phyloP scores from a whole-genome alignment of 2,329 filamentous ascomycete species.

The Xylogone sp. region DNA sequence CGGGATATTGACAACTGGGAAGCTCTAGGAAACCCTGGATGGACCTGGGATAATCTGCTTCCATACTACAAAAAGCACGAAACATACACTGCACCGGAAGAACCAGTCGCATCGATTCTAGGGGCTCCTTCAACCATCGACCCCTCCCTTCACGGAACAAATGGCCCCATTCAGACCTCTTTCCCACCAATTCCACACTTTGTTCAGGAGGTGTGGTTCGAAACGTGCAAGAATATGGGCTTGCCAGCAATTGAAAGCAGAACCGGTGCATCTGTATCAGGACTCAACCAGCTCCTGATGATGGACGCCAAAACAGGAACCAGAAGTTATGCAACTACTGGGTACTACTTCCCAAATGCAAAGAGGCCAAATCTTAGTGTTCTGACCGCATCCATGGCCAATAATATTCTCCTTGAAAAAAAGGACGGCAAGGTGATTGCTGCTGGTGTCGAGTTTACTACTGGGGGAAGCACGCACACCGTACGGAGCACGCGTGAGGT shows the following conservation, averaged over 20 bases:
- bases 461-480: slow-evolving; percentile 10
- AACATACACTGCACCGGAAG: slow-evolving; percentile 1
- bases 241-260: slow-evolving; percentile 78
- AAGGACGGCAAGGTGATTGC: slow-evolving; percentile 2
- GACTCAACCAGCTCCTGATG: slow-evolving; percentile 55
- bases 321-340: slow-evolving; percentile 15
- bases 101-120: background rate
- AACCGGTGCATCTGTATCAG: slow-evolving; percentile 65
- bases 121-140: slow-evolving; percentile 1
- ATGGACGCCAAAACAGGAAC: slow-evolving; percentile 9
- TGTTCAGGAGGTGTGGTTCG: background rate
- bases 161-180: slow-evolving; percentile 12
- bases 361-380: slow-evolving; percentile 63
- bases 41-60: slow-evolving; percentile 31
- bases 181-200: slow-evolving; percentile 1
- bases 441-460: slow-evolving; percentile 9
- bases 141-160: slow-evolving; percentile 2
- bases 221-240: background rate
- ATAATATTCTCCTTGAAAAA: slow-evolving; percentile 47
- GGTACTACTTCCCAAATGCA: slow-evolving; percentile 13
- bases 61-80: slow-evolving; percentile 34
- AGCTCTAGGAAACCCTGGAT: slow-evolving; percentile 32
- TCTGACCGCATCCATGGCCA: slow-evolving; percentile 80
- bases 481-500: slow-evolving; percentile 23
- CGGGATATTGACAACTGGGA: slow-evolving; percentile 35